Conservation (phyloP, 331 rosid species). For the Phaseolus coccineus region DNA sequence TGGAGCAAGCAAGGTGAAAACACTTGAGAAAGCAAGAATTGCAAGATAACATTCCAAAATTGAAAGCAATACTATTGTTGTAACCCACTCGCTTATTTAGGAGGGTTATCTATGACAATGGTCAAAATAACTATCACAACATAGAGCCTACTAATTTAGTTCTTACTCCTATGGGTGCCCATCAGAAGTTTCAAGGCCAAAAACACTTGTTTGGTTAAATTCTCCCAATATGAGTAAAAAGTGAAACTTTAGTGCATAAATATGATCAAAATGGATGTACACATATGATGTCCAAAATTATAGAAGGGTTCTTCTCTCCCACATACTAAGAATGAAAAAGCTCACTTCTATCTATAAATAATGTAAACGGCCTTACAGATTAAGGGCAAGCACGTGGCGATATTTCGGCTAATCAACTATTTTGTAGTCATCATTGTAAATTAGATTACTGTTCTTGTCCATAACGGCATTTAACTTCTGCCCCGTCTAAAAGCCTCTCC, state of each 20-base stretch:
- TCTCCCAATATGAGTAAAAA: constrained; percentile 8
- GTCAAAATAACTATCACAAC: constrained; percentile 21
- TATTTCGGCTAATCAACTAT: not conserved
- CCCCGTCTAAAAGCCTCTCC: constrained; percentile 85
- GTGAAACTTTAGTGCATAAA: constrained; percentile 13
- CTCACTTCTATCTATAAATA: constrained; percentile 18
- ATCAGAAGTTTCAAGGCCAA: constrained; percentile 3
- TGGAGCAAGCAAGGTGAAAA: not conserved
- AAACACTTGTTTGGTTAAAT: constrained; percentile 11
- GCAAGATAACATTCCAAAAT: constrained; percentile 10
- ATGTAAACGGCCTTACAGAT: not conserved
- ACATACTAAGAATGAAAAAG: constrained; percentile 24
- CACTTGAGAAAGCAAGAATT: not conserved
- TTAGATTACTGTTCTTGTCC: constrained; percentile 55
- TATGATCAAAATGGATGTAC: constrained; percentile 33
- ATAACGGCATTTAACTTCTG: constrained; percentile 67
- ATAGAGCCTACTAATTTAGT: not conserved
- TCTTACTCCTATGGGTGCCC: constrained; percentile 27
- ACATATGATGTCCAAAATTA: not conserved
- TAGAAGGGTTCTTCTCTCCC: not conserved
- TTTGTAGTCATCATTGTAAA: constrained; percentile 13
- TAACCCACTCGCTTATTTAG: not conserved
- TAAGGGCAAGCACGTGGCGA: constrained; percentile 5
- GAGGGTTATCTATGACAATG: not conserved
- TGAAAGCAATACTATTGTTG: constrained; percentile 20